A percentile compares a stretch with the other conserved stretches of the same genome.
These are phyloP conservation scores for Colletotrichum coccodes DNA, from an alignment of 2,329 filamentous ascomycete species.

Conservation along the genomic window DNA sequence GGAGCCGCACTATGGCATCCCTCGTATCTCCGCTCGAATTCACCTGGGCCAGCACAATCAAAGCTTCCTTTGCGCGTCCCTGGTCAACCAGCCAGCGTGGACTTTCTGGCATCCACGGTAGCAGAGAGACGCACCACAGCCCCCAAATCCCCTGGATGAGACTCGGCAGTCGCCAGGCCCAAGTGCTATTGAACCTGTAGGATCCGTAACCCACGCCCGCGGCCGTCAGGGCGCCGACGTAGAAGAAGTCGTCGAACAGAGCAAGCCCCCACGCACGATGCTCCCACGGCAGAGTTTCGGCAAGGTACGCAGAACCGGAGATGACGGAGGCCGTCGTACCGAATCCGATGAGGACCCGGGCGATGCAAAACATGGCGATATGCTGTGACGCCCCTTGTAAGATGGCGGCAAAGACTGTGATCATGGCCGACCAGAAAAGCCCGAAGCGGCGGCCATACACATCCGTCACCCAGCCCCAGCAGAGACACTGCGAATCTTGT, in stretches of 20 bases:
- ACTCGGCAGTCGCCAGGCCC: constrained; percentile 14
- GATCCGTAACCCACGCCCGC: constrained; percentile 13
- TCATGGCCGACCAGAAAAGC: constrained; percentile 6
- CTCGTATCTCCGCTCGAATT: not conserved
- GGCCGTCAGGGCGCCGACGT: not conserved
- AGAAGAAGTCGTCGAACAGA: constrained; percentile 13
- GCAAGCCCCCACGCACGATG: not conserved
- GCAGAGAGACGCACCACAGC: not conserved
- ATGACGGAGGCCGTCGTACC: constrained; percentile 4
- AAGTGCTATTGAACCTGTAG: not conserved
- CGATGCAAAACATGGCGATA: constrained; percentile 20
- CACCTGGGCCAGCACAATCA: not conserved
- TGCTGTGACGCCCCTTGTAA: not conserved
- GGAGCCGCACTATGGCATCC: constrained; percentile 11
- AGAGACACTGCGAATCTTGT: not conserved
- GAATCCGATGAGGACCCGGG: not conserved
- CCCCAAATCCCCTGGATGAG: not conserved
- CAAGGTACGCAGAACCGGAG: constrained; percentile 11
- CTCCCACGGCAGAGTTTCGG: constrained; percentile 6
- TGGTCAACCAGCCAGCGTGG: constrained; percentile 19
- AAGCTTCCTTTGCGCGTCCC: not conserved
- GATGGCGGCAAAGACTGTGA: constrained; percentile 1
- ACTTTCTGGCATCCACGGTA: constrained; percentile 16
- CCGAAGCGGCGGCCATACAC: constrained; percentile 3
- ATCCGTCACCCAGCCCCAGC: constrained; percentile 7